Conservation (phyloP, 2,329 filamentous ascomycete species). For the Epicoccum sorghinum region DNA sequence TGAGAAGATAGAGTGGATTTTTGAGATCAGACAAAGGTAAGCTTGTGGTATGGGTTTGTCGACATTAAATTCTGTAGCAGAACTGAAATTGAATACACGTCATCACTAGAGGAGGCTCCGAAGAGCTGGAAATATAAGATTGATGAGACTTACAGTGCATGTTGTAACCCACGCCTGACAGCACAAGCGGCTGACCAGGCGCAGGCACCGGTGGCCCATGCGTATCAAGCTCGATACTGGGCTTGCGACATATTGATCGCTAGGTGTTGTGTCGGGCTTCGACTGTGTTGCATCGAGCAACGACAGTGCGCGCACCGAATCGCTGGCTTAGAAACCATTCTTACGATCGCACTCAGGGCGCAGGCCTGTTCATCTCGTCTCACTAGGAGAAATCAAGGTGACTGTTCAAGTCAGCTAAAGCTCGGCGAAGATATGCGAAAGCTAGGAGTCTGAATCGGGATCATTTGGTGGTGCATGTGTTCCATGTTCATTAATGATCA, state of each 20-base stretch:
- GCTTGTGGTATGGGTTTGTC: slow-evolving; percentile 60
- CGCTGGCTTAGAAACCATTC: neutral
- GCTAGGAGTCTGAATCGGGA: slow-evolving; percentile 20
- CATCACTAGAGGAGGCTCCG: slow-evolving; percentile 38
- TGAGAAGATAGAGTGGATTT: slow-evolving; percentile 4
- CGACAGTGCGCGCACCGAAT: neutral
- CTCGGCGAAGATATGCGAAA: slow-evolving; percentile 4
- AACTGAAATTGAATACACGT: slow-evolving; percentile 60
- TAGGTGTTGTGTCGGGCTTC: neutral
- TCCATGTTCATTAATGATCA: slow-evolving; percentile 62
- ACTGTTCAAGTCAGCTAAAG: slow-evolving; percentile 27
- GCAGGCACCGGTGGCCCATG: neutral
- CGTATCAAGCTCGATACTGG: neutral
- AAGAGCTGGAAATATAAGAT: slow-evolving; percentile 1
- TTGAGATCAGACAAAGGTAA: slow-evolving; percentile 61
- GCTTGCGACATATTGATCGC: neutral
- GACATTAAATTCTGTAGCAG: slow-evolving; percentile 67
- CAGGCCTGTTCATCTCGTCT: neutral
- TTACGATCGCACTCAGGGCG: too few species aligned
- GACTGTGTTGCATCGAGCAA: neutral
- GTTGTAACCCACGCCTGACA: slow-evolving; percentile 1
- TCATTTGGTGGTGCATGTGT: slow-evolving; percentile 69
- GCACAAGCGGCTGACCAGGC: neutral
- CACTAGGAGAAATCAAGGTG: neutral
- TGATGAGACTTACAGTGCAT: slow-evolving; percentile 20